Base-by-base conservation (phyloP, 148 eudicot genomes). In the Cornus suecica region DNA sequence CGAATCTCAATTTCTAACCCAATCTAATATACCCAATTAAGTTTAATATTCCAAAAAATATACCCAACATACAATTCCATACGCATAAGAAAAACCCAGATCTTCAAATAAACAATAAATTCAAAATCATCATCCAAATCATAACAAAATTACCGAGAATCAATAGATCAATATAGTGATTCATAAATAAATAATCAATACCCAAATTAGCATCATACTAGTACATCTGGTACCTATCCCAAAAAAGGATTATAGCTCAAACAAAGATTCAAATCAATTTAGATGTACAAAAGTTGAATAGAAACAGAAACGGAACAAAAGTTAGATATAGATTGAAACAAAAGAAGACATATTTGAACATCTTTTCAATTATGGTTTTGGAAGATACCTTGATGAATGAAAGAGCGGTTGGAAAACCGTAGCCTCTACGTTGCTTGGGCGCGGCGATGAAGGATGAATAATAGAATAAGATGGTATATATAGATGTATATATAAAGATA, bases 381-480 rank as follows among this genome's bases (percentile, higher is more conserved):
- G 62, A 14, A 1, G 62, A n/a, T 34, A 68, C 70, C 70, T 23
- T 37, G 52, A 37, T 34, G 48, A 68, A 13, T 20, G 13, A 0
- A 25, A 68, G 26, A 22, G 70, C 70, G n/a, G 16, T 14, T 48
- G 42, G 42, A n/a, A 10, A 37, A 37, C 52, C 52, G 15, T 68
- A 34, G 52, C 51, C 52, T 68, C 70, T 34, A 32, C 27, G 25
- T 34, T 68, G 52, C 27, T 51, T 68, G 70, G 70, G 52, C 27
- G 70, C 37, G 70, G 70, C 22, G 62, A n/a, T n/a, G 51, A 2
- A 52, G 42, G 13, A 68, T 11, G 41, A 68, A 37, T 42, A 68
- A 68, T 68, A n/a, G 51, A 37, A 0, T 18, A 58, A 58, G 62
- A 58, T 22, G 62, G 34, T 32, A 2, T 32, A 2, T 5, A 32